Conservation (phyloP, 331 rosid species). For the Acacia pycnantha region DNA sequence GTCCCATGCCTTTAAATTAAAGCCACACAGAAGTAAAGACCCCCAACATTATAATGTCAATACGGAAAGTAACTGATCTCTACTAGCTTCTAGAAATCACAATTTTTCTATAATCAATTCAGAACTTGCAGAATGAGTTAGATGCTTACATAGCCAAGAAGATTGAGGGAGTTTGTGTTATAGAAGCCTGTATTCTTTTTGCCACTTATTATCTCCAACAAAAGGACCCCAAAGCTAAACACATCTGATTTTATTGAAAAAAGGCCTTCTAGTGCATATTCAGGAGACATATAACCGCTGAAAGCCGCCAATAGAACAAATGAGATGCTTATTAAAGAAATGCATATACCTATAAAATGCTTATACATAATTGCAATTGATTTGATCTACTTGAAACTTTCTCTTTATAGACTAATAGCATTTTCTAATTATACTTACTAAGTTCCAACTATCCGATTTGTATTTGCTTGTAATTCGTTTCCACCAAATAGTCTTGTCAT, state of each 20-base stretch:
- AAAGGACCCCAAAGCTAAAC: constrained; percentile 38
- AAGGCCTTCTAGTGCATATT: constrained; percentile 34
- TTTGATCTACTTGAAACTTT: not conserved
- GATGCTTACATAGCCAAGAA: constrained; percentile 52
- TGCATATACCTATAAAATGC: not conserved
- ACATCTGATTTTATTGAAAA: constrained; percentile 42
- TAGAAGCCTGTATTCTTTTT: constrained; percentile 42
- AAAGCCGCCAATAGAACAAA: not conserved
- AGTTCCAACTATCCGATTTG: constrained; percentile 34
- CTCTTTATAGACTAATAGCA: not conserved
- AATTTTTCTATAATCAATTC: not conserved
- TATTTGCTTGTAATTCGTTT: constrained; percentile 25
- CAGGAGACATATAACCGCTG: constrained; percentile 41
- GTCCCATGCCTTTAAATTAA: constrained; percentile 40
- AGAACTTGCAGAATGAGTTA: not conserved
- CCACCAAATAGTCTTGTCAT: constrained; percentile 3
- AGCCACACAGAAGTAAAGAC: not conserved
- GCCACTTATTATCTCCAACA: constrained; percentile 42
- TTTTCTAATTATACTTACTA: constrained; percentile 26
- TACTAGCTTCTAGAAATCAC: not conserved
- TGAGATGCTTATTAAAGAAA: not conserved
- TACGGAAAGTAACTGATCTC: not conserved
- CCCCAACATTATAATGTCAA: not conserved
- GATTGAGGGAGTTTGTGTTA: constrained; percentile 36
- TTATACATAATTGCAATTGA: too few species aligned